These are phyloP conservation scores for Microglena sp. DNA, from an alignment of 139 green algal genomes.

Conservation along the genomic window DNA sequence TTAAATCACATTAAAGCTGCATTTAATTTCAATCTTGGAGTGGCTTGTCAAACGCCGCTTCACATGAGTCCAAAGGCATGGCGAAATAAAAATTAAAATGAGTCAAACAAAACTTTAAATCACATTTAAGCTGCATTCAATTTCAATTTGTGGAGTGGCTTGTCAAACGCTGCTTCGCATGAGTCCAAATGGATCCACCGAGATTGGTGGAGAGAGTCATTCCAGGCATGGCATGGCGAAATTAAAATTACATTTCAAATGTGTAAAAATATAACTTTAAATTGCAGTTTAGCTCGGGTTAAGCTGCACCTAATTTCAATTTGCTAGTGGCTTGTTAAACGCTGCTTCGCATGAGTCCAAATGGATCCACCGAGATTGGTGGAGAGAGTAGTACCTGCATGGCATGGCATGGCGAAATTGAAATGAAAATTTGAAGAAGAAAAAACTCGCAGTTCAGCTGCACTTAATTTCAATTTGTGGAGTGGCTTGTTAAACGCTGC, in stretches of 20 bases:
- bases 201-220: neutral
- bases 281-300: neutral
- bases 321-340: too few species aligned
- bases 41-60: conserved; percentile 49
- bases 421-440: neutral
- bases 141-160: too few species aligned
- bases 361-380: too few species aligned
- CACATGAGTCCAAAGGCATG: conserved; percentile 58
- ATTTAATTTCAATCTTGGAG: too few species aligned
- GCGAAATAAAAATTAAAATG: neutral
- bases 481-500: conserved; percentile 40
- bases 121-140: conserved; percentile 16
- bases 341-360: conserved; percentile 58
- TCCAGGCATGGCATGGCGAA: too few species aligned
- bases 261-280: too few species aligned
- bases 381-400: conserved; percentile 18
- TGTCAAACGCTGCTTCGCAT: conserved; percentile 57
- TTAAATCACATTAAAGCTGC: conserved; percentile 13
- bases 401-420: neutral
- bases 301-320: too few species aligned
- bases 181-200: conserved; percentile 64
- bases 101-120: neutral
- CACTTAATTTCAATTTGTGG: too few species aligned
- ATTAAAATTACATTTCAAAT: too few species aligned
- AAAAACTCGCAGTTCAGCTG: conserved; percentile 10